phyloP scores from a whole-genome alignment of 768 basidiomycete genomes.

The Termitomyces sp. region DNA sequence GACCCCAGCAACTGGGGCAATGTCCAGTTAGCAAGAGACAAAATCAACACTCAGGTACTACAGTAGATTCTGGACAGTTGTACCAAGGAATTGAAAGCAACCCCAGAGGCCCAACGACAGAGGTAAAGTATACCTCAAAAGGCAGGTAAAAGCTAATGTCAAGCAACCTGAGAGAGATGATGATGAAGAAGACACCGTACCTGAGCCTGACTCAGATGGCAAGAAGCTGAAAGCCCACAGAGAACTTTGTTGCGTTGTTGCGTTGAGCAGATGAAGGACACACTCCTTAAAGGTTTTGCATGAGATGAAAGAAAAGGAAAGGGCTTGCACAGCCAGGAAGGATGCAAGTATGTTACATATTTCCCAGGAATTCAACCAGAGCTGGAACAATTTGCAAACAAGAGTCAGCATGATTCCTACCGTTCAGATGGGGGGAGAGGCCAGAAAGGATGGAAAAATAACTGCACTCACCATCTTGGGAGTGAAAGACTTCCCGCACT shows the following conservation, averaged over 20 bases:
- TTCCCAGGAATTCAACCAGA: neutral
- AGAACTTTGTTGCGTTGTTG: neutral
- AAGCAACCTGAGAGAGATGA: no score
- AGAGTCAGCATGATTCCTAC: rapidly evolving
- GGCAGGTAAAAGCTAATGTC: no score
- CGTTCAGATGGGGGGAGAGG: neutral
- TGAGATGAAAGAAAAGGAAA: neutral
- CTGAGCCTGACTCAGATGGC: no score
- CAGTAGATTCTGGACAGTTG: neutral
- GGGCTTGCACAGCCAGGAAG: neutral
- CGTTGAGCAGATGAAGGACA: neutral
- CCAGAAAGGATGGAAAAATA: no score
- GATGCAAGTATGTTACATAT: neutral
- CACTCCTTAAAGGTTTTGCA: neutral
- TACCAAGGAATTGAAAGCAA: neutral
- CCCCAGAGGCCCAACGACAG: no score
- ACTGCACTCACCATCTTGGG: no score
- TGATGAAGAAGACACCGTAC: no score
- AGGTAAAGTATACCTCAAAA: no score
- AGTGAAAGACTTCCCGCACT: no score
- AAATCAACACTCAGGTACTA: neutral
- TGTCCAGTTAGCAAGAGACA: neutral
- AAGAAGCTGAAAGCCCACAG: no score
- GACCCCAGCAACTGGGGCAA: neutral
- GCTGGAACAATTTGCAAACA: rapidly evolving